A percentile compares a stretch with the other conserved stretches of the same genome.
Conservation (phyloP, 2,329 filamentous ascomycete species). For the Cercospora janseana region DNA sequence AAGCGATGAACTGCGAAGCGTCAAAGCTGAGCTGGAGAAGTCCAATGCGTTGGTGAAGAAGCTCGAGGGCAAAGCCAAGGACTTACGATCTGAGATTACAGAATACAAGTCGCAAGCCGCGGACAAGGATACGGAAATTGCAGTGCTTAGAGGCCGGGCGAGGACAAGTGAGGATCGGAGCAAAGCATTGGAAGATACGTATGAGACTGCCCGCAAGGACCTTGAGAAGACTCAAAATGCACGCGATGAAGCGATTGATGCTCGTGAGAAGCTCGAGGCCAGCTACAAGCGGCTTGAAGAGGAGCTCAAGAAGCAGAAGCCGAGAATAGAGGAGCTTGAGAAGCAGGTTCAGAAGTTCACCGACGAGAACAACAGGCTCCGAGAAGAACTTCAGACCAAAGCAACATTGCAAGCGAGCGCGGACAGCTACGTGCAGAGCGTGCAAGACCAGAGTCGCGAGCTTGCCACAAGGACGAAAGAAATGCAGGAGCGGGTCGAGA, state of each 20-base stretch:
- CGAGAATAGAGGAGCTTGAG: conserved; percentile 70
- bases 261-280: conserved; percentile 66
- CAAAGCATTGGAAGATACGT: conserved; percentile 73
- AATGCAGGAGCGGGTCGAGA: conserved; percentile 74
- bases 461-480: conserved; percentile 90
- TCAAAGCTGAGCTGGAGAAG: conserved; percentile 70
- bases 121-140: conserved; percentile 76
- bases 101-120: conserved; percentile 66
- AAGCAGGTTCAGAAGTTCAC: conserved; percentile 67
- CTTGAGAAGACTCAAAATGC: conserved; percentile 74
- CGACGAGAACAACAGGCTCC: conserved; percentile 64
- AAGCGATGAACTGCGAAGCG: conserved; percentile 67
- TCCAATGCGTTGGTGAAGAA: conserved; percentile 64
- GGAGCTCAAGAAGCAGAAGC: conserved; percentile 58
- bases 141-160: conserved; percentile 73
- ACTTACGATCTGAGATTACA: conserved; percentile 71
- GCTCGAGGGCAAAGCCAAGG: conserved; percentile 80
- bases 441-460: conserved; percentile 90
- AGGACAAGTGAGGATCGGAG: conserved; percentile 69
- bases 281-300: conserved; percentile 72
- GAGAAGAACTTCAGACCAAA: conserved; percentile 81
- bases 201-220: conserved; percentile 71
- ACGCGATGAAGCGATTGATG: conserved; percentile 72
- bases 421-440: conserved; percentile 81
- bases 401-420: conserved; percentile 80